phyloP scores from a whole-genome alignment of 2,329 filamentous ascomycete genomes.

The Plectosphaerella cucumerina region DNA sequence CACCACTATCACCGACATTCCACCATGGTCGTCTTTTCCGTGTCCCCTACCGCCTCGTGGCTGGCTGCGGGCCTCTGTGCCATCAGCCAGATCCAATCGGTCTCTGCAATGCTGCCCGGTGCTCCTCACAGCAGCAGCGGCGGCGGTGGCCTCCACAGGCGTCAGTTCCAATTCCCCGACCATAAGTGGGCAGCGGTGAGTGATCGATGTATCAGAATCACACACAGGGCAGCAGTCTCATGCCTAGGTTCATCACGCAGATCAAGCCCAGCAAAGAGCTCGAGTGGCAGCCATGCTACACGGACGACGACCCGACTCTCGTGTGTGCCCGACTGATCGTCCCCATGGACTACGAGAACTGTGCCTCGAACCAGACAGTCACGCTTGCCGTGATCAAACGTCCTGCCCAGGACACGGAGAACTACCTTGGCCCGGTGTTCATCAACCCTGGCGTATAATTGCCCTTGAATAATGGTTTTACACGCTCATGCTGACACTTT shows the following conservation, averaged over 20 bases:
- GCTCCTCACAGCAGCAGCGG: no score
- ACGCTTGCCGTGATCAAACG: background rate
- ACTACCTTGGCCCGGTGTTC: background rate
- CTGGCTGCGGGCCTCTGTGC: no score
- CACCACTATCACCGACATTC: no score
- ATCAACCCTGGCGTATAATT: background rate
- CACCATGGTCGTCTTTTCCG: no score
- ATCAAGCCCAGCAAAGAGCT: background rate
- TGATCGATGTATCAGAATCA: no score
- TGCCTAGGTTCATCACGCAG: background rate
- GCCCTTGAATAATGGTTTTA: background rate
- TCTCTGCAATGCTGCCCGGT: no score
- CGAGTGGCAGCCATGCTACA: conserved; percentile 1
- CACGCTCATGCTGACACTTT: background rate
- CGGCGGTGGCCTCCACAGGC: no score
- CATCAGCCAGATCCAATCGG: no score
- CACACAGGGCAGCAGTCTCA: background rate
- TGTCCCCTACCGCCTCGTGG: no score
- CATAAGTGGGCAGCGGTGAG: no score
- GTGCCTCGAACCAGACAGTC: background rate
- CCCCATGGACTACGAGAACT: background rate
- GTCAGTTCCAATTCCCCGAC: no score
- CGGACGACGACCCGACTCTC: background rate
- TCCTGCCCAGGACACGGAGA: background rate
- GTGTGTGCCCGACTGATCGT: background rate